Evolutionary conservation across 2,329 filamentous ascomycete species (phyloP).

Genomic region (Fusarium verrucosum): DNA sequence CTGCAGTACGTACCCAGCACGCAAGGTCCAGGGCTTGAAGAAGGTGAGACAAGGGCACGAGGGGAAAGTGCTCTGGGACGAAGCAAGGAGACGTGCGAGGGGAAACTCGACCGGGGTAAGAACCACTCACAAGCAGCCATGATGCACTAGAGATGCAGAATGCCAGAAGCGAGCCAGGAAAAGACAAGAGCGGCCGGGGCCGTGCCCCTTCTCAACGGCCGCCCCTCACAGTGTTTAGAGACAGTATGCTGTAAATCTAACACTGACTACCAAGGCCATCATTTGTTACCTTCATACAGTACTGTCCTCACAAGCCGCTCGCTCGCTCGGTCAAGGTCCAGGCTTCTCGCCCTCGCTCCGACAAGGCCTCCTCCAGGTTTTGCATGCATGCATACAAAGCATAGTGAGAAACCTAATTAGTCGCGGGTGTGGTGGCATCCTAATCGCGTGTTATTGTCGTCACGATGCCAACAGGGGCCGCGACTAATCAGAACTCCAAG

Average conservation of each 20-base stretch:
- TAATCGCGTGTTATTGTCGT: conserved; percentile 45
- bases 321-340: conserved; percentile 27
- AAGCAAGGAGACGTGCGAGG: conserved; percentile 34
- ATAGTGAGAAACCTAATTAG: conserved; percentile 43
- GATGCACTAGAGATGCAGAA: conserved; percentile 32
- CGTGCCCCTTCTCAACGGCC: conserved; percentile 45
- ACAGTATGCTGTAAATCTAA: conserved; percentile 15
- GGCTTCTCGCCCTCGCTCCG: conserved; percentile 1
- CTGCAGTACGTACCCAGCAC: conserved; percentile 20
- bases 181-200: conserved; percentile 42
- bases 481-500: conserved; percentile 16
- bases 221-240: conserved; percentile 37
- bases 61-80: conserved; percentile 29
- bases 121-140: conserved; percentile 22
- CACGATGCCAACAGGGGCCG: conserved; percentile 36
- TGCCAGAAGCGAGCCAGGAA: conserved; percentile 37
- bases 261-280: conserved; percentile 28
- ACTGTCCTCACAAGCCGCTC: too few relatives aligned
- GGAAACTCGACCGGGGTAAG: conserved; percentile 14
- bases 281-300: too few relatives aligned
- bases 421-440: conserved; percentile 36
- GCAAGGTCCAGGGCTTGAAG: conserved; percentile 27
- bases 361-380: conserved; percentile 39
- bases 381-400: conserved; percentile 42
- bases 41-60: conserved; percentile 39